Percentiles rank a stretch among this genome's conserved stretches.
phyloP scores from a whole-genome alignment of 2,329 filamentous ascomycete genomes.

The Dothistroma septosporum region DNA sequence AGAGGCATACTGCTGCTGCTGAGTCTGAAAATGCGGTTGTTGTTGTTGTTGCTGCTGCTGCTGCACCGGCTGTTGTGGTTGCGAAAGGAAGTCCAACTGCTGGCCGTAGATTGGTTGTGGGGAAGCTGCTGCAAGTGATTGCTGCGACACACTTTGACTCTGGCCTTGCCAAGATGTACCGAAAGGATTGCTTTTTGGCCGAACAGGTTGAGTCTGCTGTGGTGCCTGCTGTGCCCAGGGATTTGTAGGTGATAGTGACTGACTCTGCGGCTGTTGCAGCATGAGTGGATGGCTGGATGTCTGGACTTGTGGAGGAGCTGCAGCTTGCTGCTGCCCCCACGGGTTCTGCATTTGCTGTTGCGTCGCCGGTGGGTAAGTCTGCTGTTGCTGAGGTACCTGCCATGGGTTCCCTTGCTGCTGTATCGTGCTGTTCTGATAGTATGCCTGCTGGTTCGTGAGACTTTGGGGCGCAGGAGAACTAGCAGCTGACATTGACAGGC shows the following conservation, averaged over 20 bases:
- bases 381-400: conserved; percentile 26
- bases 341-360: conserved; percentile 17
- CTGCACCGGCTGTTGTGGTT: conserved; percentile 26
- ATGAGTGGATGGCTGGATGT: conserved; percentile 48
- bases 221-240: conserved; percentile 35
- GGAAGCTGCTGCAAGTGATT: conserved; percentile 25
- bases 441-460: conserved; percentile 18
- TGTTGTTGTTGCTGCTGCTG: conserved; percentile 24
- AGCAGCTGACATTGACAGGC: conserved; percentile 58
- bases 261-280: conserved; percentile 31
- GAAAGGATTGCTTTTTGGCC: conserved; percentile 19
- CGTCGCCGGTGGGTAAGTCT: conserved; percentile 21
- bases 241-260: conserved; percentile 41
- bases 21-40: conserved; percentile 35
- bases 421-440: conserved; percentile 23
- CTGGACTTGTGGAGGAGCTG: conserved; percentile 43
- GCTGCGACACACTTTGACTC: conserved; percentile 32
- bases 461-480: conserved; percentile 20
- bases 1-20: conserved; percentile 28
- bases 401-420: conserved; percentile 30
- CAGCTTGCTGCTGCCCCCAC: conserved; percentile 24
- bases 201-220: conserved; percentile 13
- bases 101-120: conserved; percentile 26
- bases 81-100: conserved; percentile 29
- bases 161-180: conserved; percentile 26